Conservation (phyloP, 257 asterid genomes). For the Eucommia ulmoides region DNA sequence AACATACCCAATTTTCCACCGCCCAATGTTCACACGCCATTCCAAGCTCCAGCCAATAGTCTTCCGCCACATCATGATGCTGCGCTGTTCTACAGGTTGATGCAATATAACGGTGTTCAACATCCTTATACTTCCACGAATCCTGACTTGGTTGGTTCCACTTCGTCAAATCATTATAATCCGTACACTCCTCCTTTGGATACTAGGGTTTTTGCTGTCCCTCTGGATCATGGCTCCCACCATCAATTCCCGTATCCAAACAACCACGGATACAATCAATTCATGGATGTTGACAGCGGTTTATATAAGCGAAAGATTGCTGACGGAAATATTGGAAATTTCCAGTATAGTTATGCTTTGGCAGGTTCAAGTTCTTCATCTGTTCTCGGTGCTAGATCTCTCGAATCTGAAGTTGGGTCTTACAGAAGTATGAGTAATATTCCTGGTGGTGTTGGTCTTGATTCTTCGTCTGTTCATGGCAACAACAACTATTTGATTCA, state of each 20-base stretch:
- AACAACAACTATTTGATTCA: constrained; percentile 24
- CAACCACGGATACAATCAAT: constrained; percentile 26
- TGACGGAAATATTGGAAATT: constrained; percentile 29
- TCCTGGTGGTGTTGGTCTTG: constrained; percentile 29
- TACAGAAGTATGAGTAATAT: constrained; percentile 35
- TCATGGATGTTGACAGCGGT: constrained; percentile 34
- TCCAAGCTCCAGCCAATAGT: constrained; percentile 31
- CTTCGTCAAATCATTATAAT: constrained; percentile 42
- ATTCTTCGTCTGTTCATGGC: constrained; percentile 29
- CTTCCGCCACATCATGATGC: constrained; percentile 47
- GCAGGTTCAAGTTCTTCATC: constrained; percentile 58
- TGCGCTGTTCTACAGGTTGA: constrained; percentile 35
- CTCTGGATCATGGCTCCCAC: constrained; percentile 34
- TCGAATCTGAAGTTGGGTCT: constrained; percentile 29
- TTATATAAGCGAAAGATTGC: constrained; percentile 52
- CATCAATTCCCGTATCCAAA: constrained; percentile 30
- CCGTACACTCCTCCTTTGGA: constrained; percentile 50
- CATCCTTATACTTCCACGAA: constrained; percentile 34
- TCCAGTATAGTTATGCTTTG: constrained; percentile 21
- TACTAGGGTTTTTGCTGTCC: constrained; percentile 40
- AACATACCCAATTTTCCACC: constrained; percentile 39
- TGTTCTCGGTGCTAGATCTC: constrained; percentile 16
- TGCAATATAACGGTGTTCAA: constrained; percentile 29
- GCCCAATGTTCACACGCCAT: constrained; percentile 24
- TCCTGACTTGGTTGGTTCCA: constrained; percentile 23